A percentile compares a stretch with the other conserved stretches of the same genome.
Evolutionary conservation across 2,329 filamentous ascomycete species (phyloP).

Genomic region (Diaporthe vexans): DNA sequence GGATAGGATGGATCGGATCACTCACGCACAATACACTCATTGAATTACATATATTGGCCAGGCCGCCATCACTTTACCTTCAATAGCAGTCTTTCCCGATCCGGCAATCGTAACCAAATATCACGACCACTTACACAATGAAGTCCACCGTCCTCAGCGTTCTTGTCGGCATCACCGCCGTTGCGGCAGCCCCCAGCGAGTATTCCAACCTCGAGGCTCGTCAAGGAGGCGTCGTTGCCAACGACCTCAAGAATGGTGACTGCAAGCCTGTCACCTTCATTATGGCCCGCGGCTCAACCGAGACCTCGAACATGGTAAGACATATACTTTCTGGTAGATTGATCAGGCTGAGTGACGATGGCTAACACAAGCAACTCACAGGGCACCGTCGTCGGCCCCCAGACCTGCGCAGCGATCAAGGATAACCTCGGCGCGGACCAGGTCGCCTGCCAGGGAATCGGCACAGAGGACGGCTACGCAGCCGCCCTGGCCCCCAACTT

Average conservation of each 20-base stretch:
- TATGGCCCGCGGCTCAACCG: conserved; percentile 53
- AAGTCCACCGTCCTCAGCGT: conserved; percentile 35
- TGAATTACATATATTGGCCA: conserved; percentile 18
- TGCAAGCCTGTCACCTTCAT: conserved; percentile 52
- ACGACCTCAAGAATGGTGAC: conserved; percentile 42
- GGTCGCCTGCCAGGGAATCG: conserved; percentile 53
- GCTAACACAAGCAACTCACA: conserved; percentile 33
- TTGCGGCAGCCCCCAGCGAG: conserved; percentile 37
- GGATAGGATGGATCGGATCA: conserved; percentile 26
- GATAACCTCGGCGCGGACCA: conserved; percentile 44
- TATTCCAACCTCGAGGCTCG: conserved; percentile 33
- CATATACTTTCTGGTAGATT: not conserved
- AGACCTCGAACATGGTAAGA: conserved; percentile 51
- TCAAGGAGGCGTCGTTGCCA: conserved; percentile 29
- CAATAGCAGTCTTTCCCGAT: not conserved
- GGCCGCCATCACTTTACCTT: not conserved
- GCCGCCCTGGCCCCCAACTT: conserved; percentile 49
- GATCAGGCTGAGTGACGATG: not conserved
- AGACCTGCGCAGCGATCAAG: conserved; percentile 49
- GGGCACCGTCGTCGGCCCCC: conserved; percentile 50
- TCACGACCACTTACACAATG: conserved; percentile 25
- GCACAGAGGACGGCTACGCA: conserved; percentile 48
- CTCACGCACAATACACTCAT: not conserved
- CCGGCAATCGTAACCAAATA: not conserved
- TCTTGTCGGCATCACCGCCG: conserved; percentile 35